Conservation (phyloP, 768 basidiomycete species). For the Trametes maxima region DNA sequence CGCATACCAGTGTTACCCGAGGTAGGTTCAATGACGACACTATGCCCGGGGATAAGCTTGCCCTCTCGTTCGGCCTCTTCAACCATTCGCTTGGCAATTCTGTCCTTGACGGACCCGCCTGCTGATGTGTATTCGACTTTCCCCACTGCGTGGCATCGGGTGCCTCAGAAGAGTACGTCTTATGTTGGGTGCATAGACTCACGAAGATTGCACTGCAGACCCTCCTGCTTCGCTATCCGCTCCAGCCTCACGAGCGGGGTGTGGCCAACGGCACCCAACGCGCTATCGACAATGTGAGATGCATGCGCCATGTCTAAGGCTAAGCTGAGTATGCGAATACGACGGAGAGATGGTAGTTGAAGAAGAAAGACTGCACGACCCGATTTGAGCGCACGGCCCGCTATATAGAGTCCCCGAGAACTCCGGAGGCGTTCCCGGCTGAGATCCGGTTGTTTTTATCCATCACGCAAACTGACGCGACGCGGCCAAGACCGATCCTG, state of each 20-base stretch:
- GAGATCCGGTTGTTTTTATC: background rate
- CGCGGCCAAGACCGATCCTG: background rate
- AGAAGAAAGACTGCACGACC: constrained; percentile 6
- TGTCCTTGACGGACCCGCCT: constrained; percentile 94
- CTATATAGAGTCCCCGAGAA: background rate
- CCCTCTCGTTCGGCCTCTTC: constrained; percentile 92
- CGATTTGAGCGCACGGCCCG: background rate
- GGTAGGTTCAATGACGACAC: constrained; percentile 93
- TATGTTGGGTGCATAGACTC: constrained; percentile 35
- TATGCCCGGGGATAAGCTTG: constrained; percentile 80
- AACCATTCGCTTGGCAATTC: constrained; percentile 96
- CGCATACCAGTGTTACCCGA: constrained; percentile 90
- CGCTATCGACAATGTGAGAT: constrained; percentile 66
- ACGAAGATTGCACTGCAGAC: constrained; percentile 89
- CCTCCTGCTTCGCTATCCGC: constrained; percentile 71
- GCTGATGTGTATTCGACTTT: constrained; percentile 90
- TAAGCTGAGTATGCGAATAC: background rate
- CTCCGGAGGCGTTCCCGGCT: background rate
- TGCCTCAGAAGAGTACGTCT: background rate
- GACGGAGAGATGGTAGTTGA: constrained; percentile 1
- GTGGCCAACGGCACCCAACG: constrained; percentile 84
- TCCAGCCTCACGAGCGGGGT: constrained; percentile 90
- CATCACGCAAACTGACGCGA: constrained; percentile 1
- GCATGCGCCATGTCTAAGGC: constrained; percentile 34
- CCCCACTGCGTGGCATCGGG: constrained; percentile 53